Base-by-base conservation (phyloP, 2,329 filamentous ascomycete genomes). In the Paraphoma sp. region DNA sequence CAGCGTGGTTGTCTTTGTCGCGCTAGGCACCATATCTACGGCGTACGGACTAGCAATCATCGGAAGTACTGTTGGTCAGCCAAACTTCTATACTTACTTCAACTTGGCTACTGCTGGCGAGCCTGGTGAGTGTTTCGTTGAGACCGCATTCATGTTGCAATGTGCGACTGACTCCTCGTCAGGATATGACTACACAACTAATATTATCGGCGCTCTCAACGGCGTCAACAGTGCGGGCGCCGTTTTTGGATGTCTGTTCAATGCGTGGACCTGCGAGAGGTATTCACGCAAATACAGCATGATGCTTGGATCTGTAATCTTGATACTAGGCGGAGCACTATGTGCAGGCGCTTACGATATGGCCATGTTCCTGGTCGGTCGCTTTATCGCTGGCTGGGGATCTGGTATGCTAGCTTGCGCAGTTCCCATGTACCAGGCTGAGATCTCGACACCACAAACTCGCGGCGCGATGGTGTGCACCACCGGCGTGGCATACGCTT, bases 1-100 rank as follows among this genome's bases (percentile, higher is more conserved):
- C 18, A 62, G 70, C 49, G 69, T 74, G 23, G 72, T 76, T 10
- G 60, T 73, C 12, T 73, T 70, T 36, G 71, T 74, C 14, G 73
- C 70, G 5, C 55, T 77, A 4, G 72, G 74, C 0, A 71, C 71
- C 8, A 72, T 70, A 29, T 67, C 72, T 16, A 65, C 55, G 23
- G 62, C 60, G 10, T 76, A 77, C 62, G 73, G 74, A 11, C 62
- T 77, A 14, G 70, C 74, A 1, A 69, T 77, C 45, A 80, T 82
- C 41, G 74, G 76, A 11, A 79, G 78, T 11, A 81, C 79, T 1
- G 75, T 82, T 48, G 81, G 80, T 2, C 80, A 82, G 54, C 79
- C 80, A 4, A 76, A 70, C 38, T 82, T 82, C 70, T 81, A 79
- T 65, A 69, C 62, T 5, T 78, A 77, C 63, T 76, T 82, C 46